These are phyloP conservation scores for Ophiostoma fasciatum DNA, from an alignment of 2,329 filamentous ascomycete species.

Conservation along the genomic window DNA sequence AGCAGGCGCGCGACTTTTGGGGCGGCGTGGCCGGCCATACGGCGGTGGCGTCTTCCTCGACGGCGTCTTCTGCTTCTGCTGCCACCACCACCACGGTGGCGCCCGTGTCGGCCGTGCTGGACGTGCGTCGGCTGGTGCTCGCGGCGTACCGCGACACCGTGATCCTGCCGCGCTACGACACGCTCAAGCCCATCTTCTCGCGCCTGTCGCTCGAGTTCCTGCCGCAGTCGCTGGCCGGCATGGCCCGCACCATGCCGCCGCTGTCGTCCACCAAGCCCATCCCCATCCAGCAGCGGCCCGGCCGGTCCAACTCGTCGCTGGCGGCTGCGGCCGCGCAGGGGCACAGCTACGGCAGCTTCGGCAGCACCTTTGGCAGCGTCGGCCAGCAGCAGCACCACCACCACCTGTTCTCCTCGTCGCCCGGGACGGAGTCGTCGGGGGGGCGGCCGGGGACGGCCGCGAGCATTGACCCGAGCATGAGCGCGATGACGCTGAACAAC, in stretches of 20 bases:
- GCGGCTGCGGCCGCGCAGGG: background rate
- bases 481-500: conserved; percentile 65
- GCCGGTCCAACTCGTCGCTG: conserved; percentile 11
- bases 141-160: conserved; percentile 79
- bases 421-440: conserved; percentile 27
- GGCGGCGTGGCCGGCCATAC: conserved; percentile 41
- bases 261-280: too few relatives aligned
- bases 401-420: conserved; percentile 31
- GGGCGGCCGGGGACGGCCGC: conserved; percentile 56
- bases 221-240: conserved; percentile 29
- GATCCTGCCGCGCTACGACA: conserved; percentile 78
- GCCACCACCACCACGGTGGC: conserved; percentile 17
- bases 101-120: conserved; percentile 44
- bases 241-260: conserved; percentile 14
- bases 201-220: conserved; percentile 72
- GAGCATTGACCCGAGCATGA: conserved; percentile 59
- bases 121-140: conserved; percentile 79
- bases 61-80: conserved; percentile 19
- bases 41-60: conserved; percentile 14
- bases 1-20: conserved; percentile 85
- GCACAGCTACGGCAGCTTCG: conserved; percentile 7
- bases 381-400: conserved; percentile 14
- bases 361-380: conserved; percentile 16
- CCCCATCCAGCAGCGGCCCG: conserved; percentile 25
- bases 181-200: conserved; percentile 78